Evolutionary conservation across 768 basidiomycete species (phyloP).

Genomic region (Mycena epipterygia): DNA sequence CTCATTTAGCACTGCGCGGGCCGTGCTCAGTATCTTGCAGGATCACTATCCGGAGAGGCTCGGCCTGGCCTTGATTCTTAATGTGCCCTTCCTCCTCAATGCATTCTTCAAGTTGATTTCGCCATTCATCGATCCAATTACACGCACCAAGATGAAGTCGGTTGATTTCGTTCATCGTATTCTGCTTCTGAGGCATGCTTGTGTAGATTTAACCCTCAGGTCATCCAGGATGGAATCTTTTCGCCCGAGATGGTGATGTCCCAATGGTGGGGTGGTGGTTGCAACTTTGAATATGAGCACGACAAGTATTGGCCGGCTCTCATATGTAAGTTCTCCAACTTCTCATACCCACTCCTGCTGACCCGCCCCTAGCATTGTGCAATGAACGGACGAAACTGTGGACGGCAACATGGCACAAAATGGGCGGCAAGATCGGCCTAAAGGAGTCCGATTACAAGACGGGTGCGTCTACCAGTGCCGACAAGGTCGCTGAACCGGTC

Average conservation of each 20-base stretch:
- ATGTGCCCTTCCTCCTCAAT: conserved; percentile 84
- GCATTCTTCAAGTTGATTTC: conserved; percentile 83
- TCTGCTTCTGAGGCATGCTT: neutral
- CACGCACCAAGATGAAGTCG: conserved; percentile 78
- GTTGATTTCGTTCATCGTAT: no score
- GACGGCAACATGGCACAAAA: conserved; percentile 73
- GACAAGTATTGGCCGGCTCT: conserved; percentile 81
- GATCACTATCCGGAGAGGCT: conserved; percentile 91
- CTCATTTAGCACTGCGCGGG: conserved; percentile 55
- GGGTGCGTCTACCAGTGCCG: neutral
- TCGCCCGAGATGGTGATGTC: conserved; percentile 76
- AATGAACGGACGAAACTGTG: conserved; percentile 62
- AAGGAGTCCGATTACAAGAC: conserved; percentile 86
- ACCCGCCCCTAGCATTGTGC: conserved; percentile 50
- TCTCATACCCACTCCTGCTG: neutral
- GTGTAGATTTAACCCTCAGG: conserved; percentile 74
- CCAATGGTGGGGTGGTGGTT: conserved; percentile 77
- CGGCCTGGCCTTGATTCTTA: conserved; percentile 78
- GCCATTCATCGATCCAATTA: conserved; percentile 89
- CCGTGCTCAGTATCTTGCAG: conserved; percentile 77
- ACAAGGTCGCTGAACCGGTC: no score
- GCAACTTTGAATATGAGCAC: conserved; percentile 81
- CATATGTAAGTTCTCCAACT: conserved; percentile 43
- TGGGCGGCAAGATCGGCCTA: conserved; percentile 79
- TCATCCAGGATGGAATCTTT: conserved; percentile 78